phyloP scores from a whole-genome alignment of 2,329 filamentous ascomycete species.

The Pseudogymnoascus sp. region DNA sequence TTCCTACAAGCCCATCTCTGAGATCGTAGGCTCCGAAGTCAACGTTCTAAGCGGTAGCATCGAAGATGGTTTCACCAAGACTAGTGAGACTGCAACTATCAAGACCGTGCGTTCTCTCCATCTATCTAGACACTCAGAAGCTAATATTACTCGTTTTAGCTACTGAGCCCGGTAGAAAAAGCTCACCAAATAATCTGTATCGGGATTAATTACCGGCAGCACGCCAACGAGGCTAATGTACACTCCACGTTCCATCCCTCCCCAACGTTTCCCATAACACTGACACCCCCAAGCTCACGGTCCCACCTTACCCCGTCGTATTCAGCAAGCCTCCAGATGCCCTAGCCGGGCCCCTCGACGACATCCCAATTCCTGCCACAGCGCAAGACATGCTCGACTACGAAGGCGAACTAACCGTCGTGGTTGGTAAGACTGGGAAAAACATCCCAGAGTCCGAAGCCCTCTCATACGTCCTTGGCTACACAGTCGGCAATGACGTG shows the following conservation, averaged over 20 bases:
- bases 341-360: slow-evolving; percentile 29
- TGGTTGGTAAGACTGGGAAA: slow-evolving; percentile 40
- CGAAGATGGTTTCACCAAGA: slow-evolving; percentile 9
- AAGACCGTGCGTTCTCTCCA: slow-evolving; percentile 9
- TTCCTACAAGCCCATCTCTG: slow-evolving; percentile 1
- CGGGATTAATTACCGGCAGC: slow-evolving; percentile 51
- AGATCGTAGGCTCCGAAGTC: slow-evolving; percentile 11
- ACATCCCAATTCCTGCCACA: slow-evolving; percentile 39
- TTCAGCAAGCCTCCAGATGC: slow-evolving; percentile 42
- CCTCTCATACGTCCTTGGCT: slow-evolving; percentile 34
- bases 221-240: slow-evolving; percentile 26
- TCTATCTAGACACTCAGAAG: background rate
- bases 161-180: slow-evolving; percentile 13
- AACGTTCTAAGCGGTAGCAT: slow-evolving; percentile 14
- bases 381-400: slow-evolving; percentile 42
- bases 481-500: slow-evolving; percentile 37
- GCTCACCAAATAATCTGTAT: slow-evolving; percentile 47
- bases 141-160: slow-evolving; percentile 8
- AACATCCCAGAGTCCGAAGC: slow-evolving; percentile 33
- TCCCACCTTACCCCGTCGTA: slow-evolving; percentile 39
- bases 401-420: slow-evolving; percentile 56
- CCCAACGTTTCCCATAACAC: background rate
- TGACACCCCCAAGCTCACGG: slow-evolving; percentile 11
- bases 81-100: slow-evolving; percentile 9
- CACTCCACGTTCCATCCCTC: background rate